Evolutionary conservation across 2,329 filamentous ascomycete species (phyloP).

Genomic region (Pseudomassariella vexata): DNA sequence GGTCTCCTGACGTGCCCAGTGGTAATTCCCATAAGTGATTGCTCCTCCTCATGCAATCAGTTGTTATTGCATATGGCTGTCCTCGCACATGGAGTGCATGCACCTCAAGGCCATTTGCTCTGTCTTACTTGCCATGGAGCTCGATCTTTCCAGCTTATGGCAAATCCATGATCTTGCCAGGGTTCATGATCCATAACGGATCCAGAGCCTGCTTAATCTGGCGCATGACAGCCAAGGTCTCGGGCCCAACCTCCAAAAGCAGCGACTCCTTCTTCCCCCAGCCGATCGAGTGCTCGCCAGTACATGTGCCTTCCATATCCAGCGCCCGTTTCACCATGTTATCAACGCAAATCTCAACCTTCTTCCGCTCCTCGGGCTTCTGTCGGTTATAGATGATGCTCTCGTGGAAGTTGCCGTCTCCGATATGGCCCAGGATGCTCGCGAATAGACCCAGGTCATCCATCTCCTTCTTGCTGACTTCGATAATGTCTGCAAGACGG

Average conservation of each 20-base stretch:
- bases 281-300: slow-evolving; percentile 81
- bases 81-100: no score
- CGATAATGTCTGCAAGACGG: slow-evolving; percentile 66
- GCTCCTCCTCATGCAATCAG: no score
- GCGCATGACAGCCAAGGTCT: slow-evolving; percentile 80
- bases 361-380: slow-evolving; percentile 62
- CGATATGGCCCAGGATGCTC: slow-evolving; percentile 82
- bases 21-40: no score
- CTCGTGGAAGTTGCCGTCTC: slow-evolving; percentile 92
- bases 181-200: slow-evolving; percentile 85
- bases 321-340: slow-evolving; percentile 88
- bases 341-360: slow-evolving; percentile 76
- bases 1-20: no score
- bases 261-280: slow-evolving; percentile 81
- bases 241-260: slow-evolving; percentile 70
- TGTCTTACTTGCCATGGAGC: no score
- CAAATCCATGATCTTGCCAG: slow-evolving; percentile 82
- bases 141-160: slow-evolving; percentile 15
- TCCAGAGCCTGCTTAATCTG: slow-evolving; percentile 78
- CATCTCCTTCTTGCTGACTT: slow-evolving; percentile 84
- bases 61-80: no score
- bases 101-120: no score
- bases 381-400: slow-evolving; percentile 80
- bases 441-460: slow-evolving; percentile 81
- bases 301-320: slow-evolving; percentile 92